Base-by-base conservation (phyloP, 2,329 filamentous ascomycete species). In the Colletotrichum acutatum region DNA sequence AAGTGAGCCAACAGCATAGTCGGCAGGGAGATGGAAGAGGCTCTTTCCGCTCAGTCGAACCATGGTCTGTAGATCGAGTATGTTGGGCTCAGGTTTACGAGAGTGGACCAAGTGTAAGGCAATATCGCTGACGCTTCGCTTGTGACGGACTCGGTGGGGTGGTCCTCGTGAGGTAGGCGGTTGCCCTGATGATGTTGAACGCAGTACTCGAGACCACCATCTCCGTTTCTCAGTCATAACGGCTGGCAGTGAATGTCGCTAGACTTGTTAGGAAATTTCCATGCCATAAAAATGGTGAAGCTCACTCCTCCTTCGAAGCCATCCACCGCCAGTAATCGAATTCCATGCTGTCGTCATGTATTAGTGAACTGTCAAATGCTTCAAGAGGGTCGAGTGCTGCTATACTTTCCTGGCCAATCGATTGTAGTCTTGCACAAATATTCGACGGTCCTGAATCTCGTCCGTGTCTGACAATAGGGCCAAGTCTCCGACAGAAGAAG, bases 11-110 rank as follows among this genome's bases (percentile, higher is more conserved):
- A 90, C 86, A 4, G 90, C 84, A 76, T 91, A 89, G 66, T 91
- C 90, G 3, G 83, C 75, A 0, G 91, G 90, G 9, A 93, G 82
- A 76, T 90, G 89, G 60, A 93, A 81, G 34, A 89, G 81, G 78
- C 90, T 91, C 78, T 89, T 90, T 49, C 91, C 91, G 75, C 90
- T 91, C 34, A 93, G 80, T 12, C 90, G 86, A 22, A 92, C 86
- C 76, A 93, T 85, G n/a, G 87, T 86, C 68, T 88, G 85, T 0
- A 93, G 80, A 64, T 86, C 74, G 88, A 83, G 56, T 84, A 83
- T 76, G 85, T 88, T 26, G 89, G 78, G 5, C 79, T 81, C 59
- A 88, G 87, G 65, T 83, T 86, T 53, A 80, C 81, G 56, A 49
- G 79, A 78, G 16, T 84, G 81, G 14, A 86, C 81, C 12, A 89